Evolutionary conservation across 2,329 filamentous ascomycete genomes (phyloP).

Genomic region (Rugonectria rugulosa): DNA sequence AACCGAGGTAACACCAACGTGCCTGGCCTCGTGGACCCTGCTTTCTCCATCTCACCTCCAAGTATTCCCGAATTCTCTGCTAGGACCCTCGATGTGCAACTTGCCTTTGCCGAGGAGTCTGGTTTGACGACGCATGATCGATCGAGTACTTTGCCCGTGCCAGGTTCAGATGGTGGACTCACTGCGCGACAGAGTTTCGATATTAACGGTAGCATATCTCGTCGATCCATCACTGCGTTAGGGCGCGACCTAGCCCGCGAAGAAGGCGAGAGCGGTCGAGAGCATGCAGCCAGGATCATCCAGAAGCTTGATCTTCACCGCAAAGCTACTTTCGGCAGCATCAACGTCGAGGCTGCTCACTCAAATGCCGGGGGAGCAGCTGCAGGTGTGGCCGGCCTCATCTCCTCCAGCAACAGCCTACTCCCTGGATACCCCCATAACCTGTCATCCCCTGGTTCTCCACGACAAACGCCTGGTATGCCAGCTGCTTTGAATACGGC

Average conservation of each 20-base stretch:
- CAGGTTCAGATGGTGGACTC: conserved; percentile 61
- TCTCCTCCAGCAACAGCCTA: conserved; percentile 83
- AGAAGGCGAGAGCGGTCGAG: conserved; percentile 78
- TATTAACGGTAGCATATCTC: conserved; percentile 57
- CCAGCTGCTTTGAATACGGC: conserved; percentile 53
- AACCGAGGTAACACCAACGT: conserved; percentile 56
- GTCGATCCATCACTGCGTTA: conserved; percentile 64
- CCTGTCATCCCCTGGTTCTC: conserved; percentile 38
- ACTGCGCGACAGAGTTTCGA: conserved; percentile 76
- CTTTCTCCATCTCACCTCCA: conserved; percentile 91
- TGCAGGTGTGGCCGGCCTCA: conserved; percentile 82
- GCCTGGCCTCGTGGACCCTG: conserved; percentile 68
- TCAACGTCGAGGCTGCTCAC: conserved; percentile 48
- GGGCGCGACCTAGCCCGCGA: conserved; percentile 60
- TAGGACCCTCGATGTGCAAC: conserved; percentile 73
- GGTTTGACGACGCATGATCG: conserved; percentile 61
- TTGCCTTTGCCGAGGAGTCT: conserved; percentile 60
- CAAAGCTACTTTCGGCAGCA: conserved; percentile 68
- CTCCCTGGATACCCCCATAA: conserved; percentile 66
- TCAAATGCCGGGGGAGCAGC: conserved; percentile 50
- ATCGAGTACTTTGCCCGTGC: conserved; percentile 69
- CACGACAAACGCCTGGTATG: conserved; percentile 41
- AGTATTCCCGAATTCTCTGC: conserved; percentile 91
- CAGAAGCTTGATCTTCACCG: conserved; percentile 91
- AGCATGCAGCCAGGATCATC: conserved; percentile 88